A percentile compares a stretch with the other conserved stretches of the same genome.
These are phyloP conservation scores for Beauveria bassiana DNA, from an alignment of 2,329 filamentous ascomycete genomes.

Conservation along the genomic window DNA sequence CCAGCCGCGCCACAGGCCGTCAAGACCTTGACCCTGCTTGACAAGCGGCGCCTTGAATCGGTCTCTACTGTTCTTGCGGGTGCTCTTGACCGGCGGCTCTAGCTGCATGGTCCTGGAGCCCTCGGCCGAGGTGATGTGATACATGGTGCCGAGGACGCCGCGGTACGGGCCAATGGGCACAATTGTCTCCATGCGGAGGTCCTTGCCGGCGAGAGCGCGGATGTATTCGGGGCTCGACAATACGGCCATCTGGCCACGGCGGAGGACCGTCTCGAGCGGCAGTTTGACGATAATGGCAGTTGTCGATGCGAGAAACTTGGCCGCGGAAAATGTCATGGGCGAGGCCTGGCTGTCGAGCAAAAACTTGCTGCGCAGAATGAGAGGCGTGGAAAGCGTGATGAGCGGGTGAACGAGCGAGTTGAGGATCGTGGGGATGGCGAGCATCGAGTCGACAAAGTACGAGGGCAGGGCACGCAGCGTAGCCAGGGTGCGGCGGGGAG, in stretches of 20 bases:
- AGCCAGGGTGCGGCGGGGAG: conserved; percentile 69
- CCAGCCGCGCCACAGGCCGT: conserved; percentile 67
- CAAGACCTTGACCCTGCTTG: conserved; percentile 57
- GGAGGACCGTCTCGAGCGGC: conserved; percentile 84
- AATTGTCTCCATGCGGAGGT: conserved; percentile 57
- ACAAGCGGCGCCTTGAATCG: conserved; percentile 29
- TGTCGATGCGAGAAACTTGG: conserved; percentile 73
- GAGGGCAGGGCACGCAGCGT: conserved; percentile 73
- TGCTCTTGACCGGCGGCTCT: conserved; percentile 24
- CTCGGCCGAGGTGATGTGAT: conserved; percentile 76
- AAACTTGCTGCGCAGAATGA: conserved; percentile 79
- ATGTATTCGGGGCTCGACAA: conserved; percentile 48
- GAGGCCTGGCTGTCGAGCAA: conserved; percentile 74
- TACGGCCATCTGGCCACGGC: conserved; percentile 76
- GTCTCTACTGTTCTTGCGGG: conserved; percentile 25
- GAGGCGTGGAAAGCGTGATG: conserved; percentile 72
- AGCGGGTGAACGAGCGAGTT: conserved; percentile 79
- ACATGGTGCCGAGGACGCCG: conserved; percentile 88
- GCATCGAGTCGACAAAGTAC: conserved; percentile 59
- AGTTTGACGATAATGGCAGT: conserved; percentile 79
- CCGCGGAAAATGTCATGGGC: conserved; percentile 72
- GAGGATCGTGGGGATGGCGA: conserved; percentile 77
- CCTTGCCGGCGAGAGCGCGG: conserved; percentile 37
- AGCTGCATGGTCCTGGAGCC: conserved; percentile 49
- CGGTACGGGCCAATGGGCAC: conserved; percentile 73